Conservation (phyloP, 2,329 filamentous ascomycete species). For the Colletotrichum agaves region DNA sequence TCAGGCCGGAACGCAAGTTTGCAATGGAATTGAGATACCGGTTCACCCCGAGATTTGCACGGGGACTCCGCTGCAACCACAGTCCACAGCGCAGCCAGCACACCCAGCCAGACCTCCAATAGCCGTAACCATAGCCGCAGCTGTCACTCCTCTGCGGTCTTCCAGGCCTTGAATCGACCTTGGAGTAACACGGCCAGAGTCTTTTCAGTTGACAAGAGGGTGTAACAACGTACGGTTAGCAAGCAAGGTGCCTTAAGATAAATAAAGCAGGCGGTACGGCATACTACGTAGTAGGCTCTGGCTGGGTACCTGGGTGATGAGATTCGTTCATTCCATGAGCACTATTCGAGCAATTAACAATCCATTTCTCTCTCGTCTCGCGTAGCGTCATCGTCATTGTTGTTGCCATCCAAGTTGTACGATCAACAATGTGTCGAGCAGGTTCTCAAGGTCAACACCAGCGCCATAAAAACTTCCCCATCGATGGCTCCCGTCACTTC, state of each 20-base stretch:
- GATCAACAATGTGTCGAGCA: not conserved
- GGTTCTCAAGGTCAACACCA: not conserved
- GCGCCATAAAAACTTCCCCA: not conserved
- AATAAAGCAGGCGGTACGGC: too few species aligned
- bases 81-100: not conserved
- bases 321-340: conserved; percentile 24
- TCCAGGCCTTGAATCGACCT: not conserved
- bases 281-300: too few species aligned
- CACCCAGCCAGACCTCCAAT: not conserved
- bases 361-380: not conserved
- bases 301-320: conserved; percentile 13
- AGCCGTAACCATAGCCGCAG: not conserved
- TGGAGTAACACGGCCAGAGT: not conserved
- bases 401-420: not conserved
- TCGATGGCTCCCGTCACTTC: conserved; percentile 5
- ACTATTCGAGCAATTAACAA: not conserved
- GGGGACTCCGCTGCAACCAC: conserved; percentile 33
- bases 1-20: conserved; percentile 37
- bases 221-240: not conserved
- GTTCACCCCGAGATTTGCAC: conserved; percentile 40
- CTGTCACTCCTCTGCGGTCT: not conserved
- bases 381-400: not conserved
- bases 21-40: conserved; percentile 38
- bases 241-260: too few species aligned
- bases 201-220: conserved; percentile 5